Evolutionary conservation across 495 filamentous ascomycete species (phyloP).

Genomic region (Aspergillus cristatus): DNA sequence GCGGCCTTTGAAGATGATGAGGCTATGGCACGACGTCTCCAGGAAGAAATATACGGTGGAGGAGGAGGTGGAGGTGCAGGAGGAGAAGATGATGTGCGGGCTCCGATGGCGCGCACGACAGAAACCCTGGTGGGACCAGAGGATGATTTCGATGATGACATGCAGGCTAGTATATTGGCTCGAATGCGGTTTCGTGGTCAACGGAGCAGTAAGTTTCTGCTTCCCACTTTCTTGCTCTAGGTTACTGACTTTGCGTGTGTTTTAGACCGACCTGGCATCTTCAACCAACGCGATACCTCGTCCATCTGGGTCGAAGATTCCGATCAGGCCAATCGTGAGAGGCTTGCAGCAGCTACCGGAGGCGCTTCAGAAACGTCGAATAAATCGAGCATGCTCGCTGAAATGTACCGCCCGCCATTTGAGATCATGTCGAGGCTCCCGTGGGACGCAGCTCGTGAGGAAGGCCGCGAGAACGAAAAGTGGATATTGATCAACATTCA

Average conservation of each 20-base stretch:
- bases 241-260: constrained; percentile 6
- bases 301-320: constrained; percentile 67
- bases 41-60: constrained; percentile 78
- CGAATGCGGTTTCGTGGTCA: constrained; percentile 52
- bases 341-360: constrained; percentile 54
- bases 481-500: constrained; percentile 96
- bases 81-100: constrained; percentile 59
- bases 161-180: constrained; percentile 54
- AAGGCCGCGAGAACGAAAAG: constrained; percentile 77
- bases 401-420: constrained; percentile 86
- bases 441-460: constrained; percentile 73
- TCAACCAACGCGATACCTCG: constrained; percentile 63
- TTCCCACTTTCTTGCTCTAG: not conserved
- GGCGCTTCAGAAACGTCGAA: constrained; percentile 64
- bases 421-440: constrained; percentile 67
- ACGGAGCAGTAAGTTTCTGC: constrained; percentile 30
- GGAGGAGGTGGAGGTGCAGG: constrained; percentile 27
- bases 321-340: constrained; percentile 37
- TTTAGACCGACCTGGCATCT: constrained; percentile 62
- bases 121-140: constrained; percentile 81
- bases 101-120: constrained; percentile 82
- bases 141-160: constrained; percentile 47
- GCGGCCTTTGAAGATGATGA: constrained; percentile 70
- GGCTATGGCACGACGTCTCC: constrained; percentile 80
- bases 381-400: constrained; percentile 67